Evolutionary conservation across 1,284 basidiomycete genomes (phyloP), one percentile per base, ranked within the genome.

Genomic region (Apiotrichum montevideense): DNA sequence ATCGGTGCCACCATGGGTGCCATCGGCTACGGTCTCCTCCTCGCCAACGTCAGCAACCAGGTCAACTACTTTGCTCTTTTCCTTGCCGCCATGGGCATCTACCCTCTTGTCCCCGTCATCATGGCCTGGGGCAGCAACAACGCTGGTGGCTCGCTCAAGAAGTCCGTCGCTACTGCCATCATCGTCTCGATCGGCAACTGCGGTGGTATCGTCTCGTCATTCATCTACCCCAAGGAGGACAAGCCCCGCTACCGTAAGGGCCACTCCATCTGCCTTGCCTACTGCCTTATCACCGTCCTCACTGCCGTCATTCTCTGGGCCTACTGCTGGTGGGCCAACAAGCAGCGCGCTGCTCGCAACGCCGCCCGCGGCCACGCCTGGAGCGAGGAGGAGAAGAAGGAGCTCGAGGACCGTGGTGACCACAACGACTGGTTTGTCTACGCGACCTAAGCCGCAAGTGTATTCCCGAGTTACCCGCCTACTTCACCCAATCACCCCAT

Each of bases 101-200:
- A 77, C 67, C 81, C 83, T 10, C 78, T 79, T 5, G 78, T 84
- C 56, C 79, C 83, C 29, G 74, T 84, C 45, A 68, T 74, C 50
- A 71, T 84, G 14, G 81, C 82, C 14, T 85, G 83, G 84, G 79
- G 76, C 2, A 76, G 80, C 11, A 81, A 81, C 52, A 83, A 83
- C 61, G 78, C 79, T 3, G 83, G 83, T 53, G 84, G 84, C 11
- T 80, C 81, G 62, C 62, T 80, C 64, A 81, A 84, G 64, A 72
- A 78, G 56, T 81, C 79, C 47, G 80, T 84, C 42, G 79, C 77
- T 3, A 66, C 84, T 55, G 83, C 82, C 11, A 81, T 82, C 75
- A 78, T 83, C 29, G 80, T 80, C 62, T 81, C 81, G 4, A 55
- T 82, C 51, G 82, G 80, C 47, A 83, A 83, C 62, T 67, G 81